phyloP scores from a whole-genome alignment of 2,329 filamentous ascomycete genomes.

The Cordyceps pruinosa region DNA sequence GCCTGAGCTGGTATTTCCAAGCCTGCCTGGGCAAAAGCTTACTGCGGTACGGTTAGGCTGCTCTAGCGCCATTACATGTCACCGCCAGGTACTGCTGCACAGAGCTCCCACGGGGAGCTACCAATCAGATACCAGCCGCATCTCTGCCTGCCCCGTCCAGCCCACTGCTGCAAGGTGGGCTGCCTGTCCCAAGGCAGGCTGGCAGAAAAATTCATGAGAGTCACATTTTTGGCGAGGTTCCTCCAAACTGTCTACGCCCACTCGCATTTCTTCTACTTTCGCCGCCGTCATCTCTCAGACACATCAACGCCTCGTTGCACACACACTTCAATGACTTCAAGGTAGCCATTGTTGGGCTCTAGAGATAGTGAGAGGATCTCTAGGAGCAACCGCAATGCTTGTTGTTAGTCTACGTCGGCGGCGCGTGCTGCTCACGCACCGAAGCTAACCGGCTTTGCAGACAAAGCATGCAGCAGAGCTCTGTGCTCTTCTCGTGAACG shows the following conservation, averaged over 20 bases:
- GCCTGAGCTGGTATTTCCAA: background rate
- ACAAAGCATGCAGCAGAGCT: conserved; percentile 77
- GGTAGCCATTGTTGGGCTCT: conserved; percentile 68
- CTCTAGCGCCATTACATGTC: background rate
- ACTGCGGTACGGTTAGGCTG: background rate
- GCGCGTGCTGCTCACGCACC: conserved; percentile 14
- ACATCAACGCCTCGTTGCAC: background rate
- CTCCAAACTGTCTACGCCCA: background rate
- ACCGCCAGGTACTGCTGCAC: background rate
- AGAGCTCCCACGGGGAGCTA: background rate
- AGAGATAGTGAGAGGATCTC: conserved; percentile 73
- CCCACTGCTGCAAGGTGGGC: conserved; percentile 2
- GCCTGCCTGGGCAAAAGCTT: background rate
- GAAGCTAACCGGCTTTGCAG: conserved; percentile 28
- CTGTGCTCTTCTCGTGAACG: conserved; percentile 80
- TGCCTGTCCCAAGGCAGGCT: background rate
- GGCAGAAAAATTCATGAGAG: conserved; percentile 12
- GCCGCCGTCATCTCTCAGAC: background rate
- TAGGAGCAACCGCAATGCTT: conserved; percentile 58
- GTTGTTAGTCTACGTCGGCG: conserved; percentile 36
- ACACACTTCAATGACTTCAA: conserved; percentile 47
- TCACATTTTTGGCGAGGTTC: conserved; percentile 7
- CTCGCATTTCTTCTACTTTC: background rate
- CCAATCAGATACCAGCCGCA: background rate
- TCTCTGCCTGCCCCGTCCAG: background rate